phyloP scores from a whole-genome alignment of 2,329 filamentous ascomycete species.

The Phaeosphaeriaceae sp. region DNA sequence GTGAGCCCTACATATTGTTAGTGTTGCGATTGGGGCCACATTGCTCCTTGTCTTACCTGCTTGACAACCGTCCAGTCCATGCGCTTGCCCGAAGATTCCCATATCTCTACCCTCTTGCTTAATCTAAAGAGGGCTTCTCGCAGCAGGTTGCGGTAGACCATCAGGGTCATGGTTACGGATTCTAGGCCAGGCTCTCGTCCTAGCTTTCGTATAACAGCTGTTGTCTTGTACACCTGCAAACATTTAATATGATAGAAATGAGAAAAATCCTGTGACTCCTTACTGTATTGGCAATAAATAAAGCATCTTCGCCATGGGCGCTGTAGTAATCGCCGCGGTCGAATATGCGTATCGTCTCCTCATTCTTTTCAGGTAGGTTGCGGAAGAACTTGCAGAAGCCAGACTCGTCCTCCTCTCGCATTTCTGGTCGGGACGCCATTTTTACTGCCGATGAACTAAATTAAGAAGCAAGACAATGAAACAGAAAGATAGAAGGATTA shows the following conservation, averaged over 20 bases:
- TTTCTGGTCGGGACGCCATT: conserved; percentile 64
- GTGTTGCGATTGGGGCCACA: not conserved
- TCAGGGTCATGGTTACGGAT: conserved; percentile 94
- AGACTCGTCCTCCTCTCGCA: conserved; percentile 88
- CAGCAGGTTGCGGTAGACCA: conserved; percentile 94
- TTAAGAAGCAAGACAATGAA: no score
- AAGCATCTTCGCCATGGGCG: conserved; percentile 84
- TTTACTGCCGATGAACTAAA: not conserved
- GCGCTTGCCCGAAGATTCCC: conserved; percentile 72
- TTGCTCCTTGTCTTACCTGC: conserved; percentile 58
- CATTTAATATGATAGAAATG: not conserved
- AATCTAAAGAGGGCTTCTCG: conserved; percentile 91
- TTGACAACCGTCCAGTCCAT: conserved; percentile 94
- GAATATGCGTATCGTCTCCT: conserved; percentile 86
- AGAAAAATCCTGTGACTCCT: conserved; percentile 20
- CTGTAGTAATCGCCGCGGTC: conserved; percentile 96
- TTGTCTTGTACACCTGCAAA: conserved; percentile 89
- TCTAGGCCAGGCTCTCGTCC: conserved; percentile 84
- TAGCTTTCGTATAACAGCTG: conserved; percentile 88
- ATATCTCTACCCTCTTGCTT: conserved; percentile 90
- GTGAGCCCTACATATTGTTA: conserved; percentile 70
- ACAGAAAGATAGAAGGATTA: no score
- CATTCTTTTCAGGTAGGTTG: conserved; percentile 72
- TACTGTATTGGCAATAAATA: conserved; percentile 80
- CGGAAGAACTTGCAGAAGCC: conserved; percentile 98